phyloP scores from a whole-genome alignment of 1,284 basidiomycete species.

The Sanguinoderma infundibulare region DNA sequence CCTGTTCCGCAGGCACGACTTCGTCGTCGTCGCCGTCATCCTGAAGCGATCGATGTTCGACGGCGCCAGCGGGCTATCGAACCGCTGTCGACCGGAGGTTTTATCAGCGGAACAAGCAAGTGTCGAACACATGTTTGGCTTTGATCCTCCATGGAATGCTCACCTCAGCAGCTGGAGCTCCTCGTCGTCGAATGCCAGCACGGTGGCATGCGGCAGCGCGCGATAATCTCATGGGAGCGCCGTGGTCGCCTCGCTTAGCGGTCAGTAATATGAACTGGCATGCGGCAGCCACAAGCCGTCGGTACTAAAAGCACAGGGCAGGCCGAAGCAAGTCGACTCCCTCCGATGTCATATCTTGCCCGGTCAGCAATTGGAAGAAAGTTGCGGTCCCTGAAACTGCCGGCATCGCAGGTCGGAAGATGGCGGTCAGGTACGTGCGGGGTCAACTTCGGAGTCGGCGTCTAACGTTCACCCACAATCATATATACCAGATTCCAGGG shows the following conservation, averaged over 20 bases:
- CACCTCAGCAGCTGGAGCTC: background rate
- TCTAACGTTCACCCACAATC: background rate
- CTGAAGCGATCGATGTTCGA: background rate
- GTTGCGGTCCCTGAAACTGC: conserved; percentile 4
- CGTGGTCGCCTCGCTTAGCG: background rate
- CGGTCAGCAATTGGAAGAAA: background rate
- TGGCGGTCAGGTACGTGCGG: background rate
- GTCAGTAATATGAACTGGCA: conserved; percentile 1
- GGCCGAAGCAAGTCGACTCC: background rate
- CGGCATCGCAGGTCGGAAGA: background rate
- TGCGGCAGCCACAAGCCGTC: conserved; percentile 3
- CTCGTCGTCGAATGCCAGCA: background rate
- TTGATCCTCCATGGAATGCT: background rate
- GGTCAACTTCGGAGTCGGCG: background rate
- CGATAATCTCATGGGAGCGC: conserved; percentile 8
- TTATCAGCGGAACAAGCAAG: background rate
- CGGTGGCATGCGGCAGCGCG: background rate
- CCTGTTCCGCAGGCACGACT: no score
- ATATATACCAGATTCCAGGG: conserved; percentile 11
- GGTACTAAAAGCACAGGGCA: background rate
- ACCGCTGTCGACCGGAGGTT: background rate
- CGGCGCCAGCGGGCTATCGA: background rate
- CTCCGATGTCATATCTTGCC: background rate
- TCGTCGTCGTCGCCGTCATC: no score
- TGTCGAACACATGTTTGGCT: background rate